These are phyloP conservation scores for Balakata baccata DNA, from an alignment of 345 rosid genomes.

Conservation along the genomic window DNA sequence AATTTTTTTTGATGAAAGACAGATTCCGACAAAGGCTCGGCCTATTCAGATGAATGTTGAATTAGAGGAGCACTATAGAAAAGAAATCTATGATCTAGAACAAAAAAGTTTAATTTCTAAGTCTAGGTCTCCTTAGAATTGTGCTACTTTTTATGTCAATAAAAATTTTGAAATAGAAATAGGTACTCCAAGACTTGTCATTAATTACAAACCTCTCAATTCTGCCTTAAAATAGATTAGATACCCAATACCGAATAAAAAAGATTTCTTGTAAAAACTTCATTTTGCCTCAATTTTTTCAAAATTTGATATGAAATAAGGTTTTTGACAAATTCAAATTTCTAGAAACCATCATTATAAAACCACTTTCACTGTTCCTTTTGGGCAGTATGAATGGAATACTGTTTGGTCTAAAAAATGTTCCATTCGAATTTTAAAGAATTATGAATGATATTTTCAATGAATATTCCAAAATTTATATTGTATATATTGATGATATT, in stretches of 20 bases:
- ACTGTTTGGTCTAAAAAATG: neutral
- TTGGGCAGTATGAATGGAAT: neutral
- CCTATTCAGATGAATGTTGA: neutral
- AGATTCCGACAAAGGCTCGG: neutral
- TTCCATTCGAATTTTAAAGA: too few species aligned
- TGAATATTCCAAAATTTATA: too few species aligned
- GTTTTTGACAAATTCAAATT: too few species aligned
- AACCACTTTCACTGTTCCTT: neutral
- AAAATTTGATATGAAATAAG: too few species aligned
- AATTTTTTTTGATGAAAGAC: neutral
- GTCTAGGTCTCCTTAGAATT: neutral
- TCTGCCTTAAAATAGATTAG: neutral
- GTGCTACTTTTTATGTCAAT: neutral
- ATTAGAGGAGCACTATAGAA: neutral
- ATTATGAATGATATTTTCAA: too few species aligned
- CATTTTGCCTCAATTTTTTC: too few species aligned
- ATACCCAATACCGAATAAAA: neutral
- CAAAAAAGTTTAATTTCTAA: neutral
- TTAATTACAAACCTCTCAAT: neutral
- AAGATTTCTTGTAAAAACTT: too few species aligned
- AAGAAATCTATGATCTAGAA: neutral
- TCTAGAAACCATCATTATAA: too few species aligned
- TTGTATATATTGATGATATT: too few species aligned
- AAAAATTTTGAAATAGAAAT: neutral
- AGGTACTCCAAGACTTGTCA: too few species aligned